phyloP scores from a whole-genome alignment of 129 eudicot genomes.

The Rutidosis leptorrhynchoides region DNA sequence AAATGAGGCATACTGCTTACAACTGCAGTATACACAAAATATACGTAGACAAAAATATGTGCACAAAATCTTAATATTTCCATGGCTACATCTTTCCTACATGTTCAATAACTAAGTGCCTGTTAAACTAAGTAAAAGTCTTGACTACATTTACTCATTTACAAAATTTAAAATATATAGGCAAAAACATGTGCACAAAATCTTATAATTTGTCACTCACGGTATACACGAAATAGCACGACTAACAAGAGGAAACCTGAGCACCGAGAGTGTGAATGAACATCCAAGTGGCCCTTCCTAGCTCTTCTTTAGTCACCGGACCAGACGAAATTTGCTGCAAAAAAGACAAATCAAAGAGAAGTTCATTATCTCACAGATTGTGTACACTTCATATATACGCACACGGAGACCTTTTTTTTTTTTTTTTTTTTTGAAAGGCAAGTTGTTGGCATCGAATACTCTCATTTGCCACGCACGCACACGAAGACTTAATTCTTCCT shows the following conservation, averaged over 20 bases:
- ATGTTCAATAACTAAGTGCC: not conserved
- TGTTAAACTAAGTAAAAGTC: conserved; percentile 5
- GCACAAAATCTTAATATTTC: no score
- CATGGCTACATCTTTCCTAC: not conserved
- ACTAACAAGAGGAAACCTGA: conserved; percentile 51
- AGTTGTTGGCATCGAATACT: no score
- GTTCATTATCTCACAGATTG: conserved; percentile 15
- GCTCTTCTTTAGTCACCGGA: conserved; percentile 87
- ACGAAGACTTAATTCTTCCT: conserved; percentile 8
- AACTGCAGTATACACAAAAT: no score
- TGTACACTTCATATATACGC: not conserved
- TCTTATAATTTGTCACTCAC: not conserved
- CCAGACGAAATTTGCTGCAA: conserved; percentile 44
- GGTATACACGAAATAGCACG: conserved; percentile 5
- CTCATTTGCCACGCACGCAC: conserved; percentile 1
- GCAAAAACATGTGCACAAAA: not conserved
- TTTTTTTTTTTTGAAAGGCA: no score
- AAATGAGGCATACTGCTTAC: not conserved
- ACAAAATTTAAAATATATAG: conserved; percentile 2
- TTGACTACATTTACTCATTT: not conserved
- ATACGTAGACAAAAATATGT: no score
- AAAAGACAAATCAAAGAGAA: conserved; percentile 14
- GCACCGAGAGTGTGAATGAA: conserved; percentile 99
- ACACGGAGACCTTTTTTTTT: not conserved
- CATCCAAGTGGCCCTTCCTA: conserved; percentile 98